A percentile compares a stretch with the other conserved stretches of the same genome.
Evolutionary conservation across 1,284 basidiomycete species (phyloP).

Genomic region (Marasmius fiardii): DNA sequence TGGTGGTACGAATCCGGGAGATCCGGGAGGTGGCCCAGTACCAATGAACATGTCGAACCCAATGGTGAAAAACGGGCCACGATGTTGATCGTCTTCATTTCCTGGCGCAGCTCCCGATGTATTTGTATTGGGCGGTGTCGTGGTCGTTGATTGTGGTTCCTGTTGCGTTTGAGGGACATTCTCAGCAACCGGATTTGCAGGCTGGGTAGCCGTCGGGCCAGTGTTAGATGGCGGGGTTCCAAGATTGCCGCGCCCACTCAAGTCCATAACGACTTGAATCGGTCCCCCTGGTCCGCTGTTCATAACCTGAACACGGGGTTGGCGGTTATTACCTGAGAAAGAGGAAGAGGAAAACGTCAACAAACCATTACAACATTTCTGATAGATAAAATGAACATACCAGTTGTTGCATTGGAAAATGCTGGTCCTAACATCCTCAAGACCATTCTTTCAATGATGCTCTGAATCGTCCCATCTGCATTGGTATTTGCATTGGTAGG

Average conservation of each 20-base stretch:
- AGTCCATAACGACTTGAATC: neutral
- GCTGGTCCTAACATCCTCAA: neutral
- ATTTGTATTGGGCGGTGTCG: neutral
- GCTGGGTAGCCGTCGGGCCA: neutral
- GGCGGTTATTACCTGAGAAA: neutral
- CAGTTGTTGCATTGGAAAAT: neutral
- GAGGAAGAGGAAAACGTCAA: neutral
- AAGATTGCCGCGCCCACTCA: neutral
- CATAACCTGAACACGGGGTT: neutral
- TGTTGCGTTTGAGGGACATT: neutral
- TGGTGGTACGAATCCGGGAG: neutral
- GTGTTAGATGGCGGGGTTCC: neutral
- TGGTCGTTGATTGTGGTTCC: neutral
- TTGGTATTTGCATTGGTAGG: no score
- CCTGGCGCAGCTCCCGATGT: neutral
- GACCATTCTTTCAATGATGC: neutral
- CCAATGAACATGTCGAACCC: conserved; percentile 1
- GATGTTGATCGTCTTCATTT: neutral
- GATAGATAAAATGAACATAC: no score
- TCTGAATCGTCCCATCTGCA: neutral
- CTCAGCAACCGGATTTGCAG: neutral
- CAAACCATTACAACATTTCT: no score
- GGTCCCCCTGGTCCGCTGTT: neutral
- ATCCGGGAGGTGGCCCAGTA: neutral
- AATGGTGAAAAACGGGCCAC: neutral